phyloP scores from a whole-genome alignment of 176 grass and related monocot genomes.

The Luzula sylvatica region DNA sequence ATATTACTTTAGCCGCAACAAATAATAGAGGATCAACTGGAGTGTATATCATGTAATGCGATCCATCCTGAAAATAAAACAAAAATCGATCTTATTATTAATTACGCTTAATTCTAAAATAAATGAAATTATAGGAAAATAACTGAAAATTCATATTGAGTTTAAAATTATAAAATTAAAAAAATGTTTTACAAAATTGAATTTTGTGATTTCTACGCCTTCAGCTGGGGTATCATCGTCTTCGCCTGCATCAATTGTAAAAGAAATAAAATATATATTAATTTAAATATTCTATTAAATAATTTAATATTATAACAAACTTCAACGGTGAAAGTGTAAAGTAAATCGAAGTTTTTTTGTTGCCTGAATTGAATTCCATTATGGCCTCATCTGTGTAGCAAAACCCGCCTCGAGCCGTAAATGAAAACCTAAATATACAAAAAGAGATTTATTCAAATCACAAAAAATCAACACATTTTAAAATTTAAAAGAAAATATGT shows the following conservation, averaged over 20 bases:
- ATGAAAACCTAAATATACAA: slow-evolving; percentile 59
- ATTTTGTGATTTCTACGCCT: slow-evolving; percentile 83
- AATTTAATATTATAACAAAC: not conserved
- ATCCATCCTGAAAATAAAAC: slow-evolving; percentile 54
- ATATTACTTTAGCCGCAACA: slow-evolving; percentile 56
- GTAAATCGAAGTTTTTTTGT: not conserved
- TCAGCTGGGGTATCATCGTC: slow-evolving; percentile 56
- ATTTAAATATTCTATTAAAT: no score
- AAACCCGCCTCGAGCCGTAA: slow-evolving; percentile 77
- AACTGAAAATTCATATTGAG: no score
- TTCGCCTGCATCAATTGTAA: slow-evolving; percentile 62
- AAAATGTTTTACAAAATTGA: slow-evolving; percentile 58
- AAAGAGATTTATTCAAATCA: slow-evolving; percentile 1
- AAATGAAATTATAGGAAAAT: not conserved
- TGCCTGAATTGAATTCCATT: slow-evolving; percentile 70
- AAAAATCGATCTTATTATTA: not conserved
- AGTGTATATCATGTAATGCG: slow-evolving; percentile 96
- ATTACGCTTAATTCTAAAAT: not conserved
- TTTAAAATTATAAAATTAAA: slow-evolving; percentile 2
- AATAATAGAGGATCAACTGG: slow-evolving; percentile 88
- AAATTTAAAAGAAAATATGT: not conserved
- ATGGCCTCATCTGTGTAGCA: slow-evolving; percentile 88
- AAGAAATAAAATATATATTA: not conserved
- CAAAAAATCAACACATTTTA: not conserved
- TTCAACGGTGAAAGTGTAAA: not conserved